A percentile compares a stretch with the other conserved stretches of the same genome.
phyloP scores from a whole-genome alignment of 2,329 filamentous ascomycete species.

The Aspergillus ruber region DNA sequence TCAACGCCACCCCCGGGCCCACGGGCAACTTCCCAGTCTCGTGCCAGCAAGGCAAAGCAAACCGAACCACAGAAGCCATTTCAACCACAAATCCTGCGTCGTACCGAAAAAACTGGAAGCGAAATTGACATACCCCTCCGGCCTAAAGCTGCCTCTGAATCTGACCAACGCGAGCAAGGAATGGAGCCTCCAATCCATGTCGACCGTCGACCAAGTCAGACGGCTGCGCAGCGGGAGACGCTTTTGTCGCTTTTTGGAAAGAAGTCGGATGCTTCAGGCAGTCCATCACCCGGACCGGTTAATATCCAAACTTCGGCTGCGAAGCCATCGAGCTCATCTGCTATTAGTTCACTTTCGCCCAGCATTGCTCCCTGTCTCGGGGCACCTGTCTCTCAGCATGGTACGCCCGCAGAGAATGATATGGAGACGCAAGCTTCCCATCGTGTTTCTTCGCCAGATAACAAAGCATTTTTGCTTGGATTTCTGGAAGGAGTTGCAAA shows the following conservation, averaged over 20 bases:
- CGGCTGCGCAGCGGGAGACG: constrained; percentile 42
- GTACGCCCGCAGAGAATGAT: constrained; percentile 13
- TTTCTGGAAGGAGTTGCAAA: constrained; percentile 59
- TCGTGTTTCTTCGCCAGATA: constrained; percentile 53
- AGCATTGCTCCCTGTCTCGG: constrained; percentile 14
- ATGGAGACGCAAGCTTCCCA: constrained; percentile 47
- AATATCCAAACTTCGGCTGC: constrained; percentile 14
- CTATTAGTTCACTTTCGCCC: constrained; percentile 27
- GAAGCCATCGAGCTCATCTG: constrained; percentile 17
- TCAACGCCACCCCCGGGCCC: constrained; percentile 5
- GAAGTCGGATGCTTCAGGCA: constrained; percentile 21
- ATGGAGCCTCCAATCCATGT: constrained; percentile 18
- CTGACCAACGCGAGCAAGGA: constrained; percentile 6
- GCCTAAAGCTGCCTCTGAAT: constrained; percentile 17
- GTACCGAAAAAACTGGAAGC: constrained; percentile 37
- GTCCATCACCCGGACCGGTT: constrained; percentile 14
- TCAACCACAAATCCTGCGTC: constrained; percentile 50
- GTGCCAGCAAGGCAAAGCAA: constrained; percentile 18
- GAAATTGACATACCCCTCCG: constrained; percentile 23
- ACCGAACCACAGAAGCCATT: constrained; percentile 40
- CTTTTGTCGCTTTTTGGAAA: constrained; percentile 60
- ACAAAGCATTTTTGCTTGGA: constrained; percentile 69
- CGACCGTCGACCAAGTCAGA: constrained; percentile 37
- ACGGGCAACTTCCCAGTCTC: constrained; percentile 9
- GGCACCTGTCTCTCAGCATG: constrained; percentile 13